Conservation (phyloP, 2,329 filamentous ascomycete genomes). For the Penicillium crustosum region DNA sequence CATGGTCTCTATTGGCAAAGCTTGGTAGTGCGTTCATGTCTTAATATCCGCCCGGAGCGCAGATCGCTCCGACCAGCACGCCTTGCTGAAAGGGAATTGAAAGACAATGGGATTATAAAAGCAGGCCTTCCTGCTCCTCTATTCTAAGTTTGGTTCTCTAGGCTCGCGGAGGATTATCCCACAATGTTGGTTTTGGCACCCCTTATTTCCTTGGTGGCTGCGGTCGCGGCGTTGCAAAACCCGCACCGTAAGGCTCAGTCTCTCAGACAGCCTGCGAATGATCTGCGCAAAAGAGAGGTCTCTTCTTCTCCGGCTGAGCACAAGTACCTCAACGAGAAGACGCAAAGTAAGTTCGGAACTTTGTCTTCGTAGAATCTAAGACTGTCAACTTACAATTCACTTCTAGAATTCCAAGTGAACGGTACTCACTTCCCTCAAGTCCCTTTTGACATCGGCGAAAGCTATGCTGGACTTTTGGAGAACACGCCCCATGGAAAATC, state of each 20-base stretch:
- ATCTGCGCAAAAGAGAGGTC: constrained; percentile 6
- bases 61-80: not conserved
- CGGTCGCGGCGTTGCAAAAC: constrained; percentile 18
- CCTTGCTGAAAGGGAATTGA: not conserved
- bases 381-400: not conserved
- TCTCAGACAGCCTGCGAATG: not conserved
- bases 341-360: constrained; percentile 11
- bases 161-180: not conserved
- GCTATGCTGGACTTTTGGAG: constrained; percentile 50
- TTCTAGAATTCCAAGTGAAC: constrained; percentile 62
- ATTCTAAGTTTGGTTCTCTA: not conserved
- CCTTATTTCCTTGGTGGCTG: constrained; percentile 8
- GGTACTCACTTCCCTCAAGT: constrained; percentile 66
- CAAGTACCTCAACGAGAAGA: constrained; percentile 17
- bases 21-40: not conserved
- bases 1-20: constrained; percentile 1
- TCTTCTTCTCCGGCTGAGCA: not conserved
- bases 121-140: no score
- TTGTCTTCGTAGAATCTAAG: not conserved
- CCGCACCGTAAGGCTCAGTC: constrained; percentile 21
- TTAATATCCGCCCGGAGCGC: not conserved
- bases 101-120: not conserved
- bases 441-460: constrained; percentile 61
- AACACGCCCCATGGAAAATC: constrained; percentile 48
- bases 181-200: constrained; percentile 12